These are phyloP conservation scores for Fonsecaea monophora DNA, from an alignment of 2,329 filamentous ascomycete species.

Conservation along the genomic window DNA sequence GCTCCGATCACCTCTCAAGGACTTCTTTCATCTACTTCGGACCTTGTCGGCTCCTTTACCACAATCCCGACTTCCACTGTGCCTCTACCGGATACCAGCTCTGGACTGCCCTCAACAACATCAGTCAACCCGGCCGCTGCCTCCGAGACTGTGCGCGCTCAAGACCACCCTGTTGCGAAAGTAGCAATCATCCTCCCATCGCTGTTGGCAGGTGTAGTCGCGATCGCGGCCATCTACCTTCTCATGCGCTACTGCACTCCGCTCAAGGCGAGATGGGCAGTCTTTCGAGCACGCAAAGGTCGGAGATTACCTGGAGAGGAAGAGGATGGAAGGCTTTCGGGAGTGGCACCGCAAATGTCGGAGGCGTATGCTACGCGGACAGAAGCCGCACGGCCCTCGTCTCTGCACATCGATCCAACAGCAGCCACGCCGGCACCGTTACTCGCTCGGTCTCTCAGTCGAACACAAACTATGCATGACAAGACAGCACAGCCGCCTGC, in stretches of 20 bases:
- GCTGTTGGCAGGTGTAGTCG: constrained; percentile 20
- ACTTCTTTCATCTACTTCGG: neutral
- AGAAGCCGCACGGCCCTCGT: neutral
- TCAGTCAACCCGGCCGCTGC: neutral
- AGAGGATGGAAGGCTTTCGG: constrained; percentile 7
- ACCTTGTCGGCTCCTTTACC: neutral
- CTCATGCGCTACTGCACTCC: constrained; percentile 25
- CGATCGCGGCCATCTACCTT: constrained; percentile 14
- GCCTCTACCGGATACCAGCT: neutral
- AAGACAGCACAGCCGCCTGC: neutral
- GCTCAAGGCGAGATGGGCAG: constrained; percentile 5
- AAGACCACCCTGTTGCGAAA: constrained; percentile 1
- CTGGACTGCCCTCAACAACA: neutral
- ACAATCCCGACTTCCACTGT: neutral
- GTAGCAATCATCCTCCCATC: constrained; percentile 19
- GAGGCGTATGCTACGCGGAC: constrained; percentile 14
- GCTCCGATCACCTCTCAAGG: neutral
- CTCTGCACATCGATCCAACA: neutral
- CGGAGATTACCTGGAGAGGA: constrained; percentile 17
- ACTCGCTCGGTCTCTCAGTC: neutral
- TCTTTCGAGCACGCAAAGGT: constrained; percentile 9
- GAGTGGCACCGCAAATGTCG: constrained; percentile 2
- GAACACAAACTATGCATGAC: neutral
- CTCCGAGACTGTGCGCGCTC: neutral
- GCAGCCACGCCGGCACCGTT: neutral